Evolutionary conservation across 108 stramenopile genomes (phyloP).

Genomic region (Skeletonema tropicum): DNA sequence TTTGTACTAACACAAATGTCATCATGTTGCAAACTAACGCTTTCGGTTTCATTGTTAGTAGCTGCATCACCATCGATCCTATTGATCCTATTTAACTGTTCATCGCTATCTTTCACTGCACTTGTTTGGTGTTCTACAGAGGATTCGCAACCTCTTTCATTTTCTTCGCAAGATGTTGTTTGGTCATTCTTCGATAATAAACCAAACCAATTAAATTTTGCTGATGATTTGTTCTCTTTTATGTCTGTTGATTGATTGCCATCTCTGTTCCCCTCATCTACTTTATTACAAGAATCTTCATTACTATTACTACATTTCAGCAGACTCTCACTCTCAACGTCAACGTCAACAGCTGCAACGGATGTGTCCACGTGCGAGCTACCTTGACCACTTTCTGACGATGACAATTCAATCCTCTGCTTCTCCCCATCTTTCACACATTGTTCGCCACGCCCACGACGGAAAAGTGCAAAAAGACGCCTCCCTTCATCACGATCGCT

Average conservation of each 20-base stretch:
- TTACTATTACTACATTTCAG: neutral
- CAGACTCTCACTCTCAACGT: neutral
- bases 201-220: slow-evolving; percentile 5
- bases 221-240: neutral
- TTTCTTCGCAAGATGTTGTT: neutral
- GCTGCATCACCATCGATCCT: neutral
- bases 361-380: neutral
- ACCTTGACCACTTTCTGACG: neutral
- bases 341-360: neutral
- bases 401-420: neutral
- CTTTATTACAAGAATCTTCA: neutral
- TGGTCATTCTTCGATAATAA: neutral
- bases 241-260: neutral
- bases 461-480: neutral
- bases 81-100: neutral
- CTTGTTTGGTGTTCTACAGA: neutral
- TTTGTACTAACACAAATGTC: no score
- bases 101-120: neutral
- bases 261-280: neutral
- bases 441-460: neutral
- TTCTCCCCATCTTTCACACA: neutral
- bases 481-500: neutral
- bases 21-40: no score
- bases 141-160: neutral
- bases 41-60: neutral